These are phyloP conservation scores for Pseudocercospora vitis DNA, from an alignment of 2,329 filamentous ascomycete species.

Conservation along the genomic window DNA sequence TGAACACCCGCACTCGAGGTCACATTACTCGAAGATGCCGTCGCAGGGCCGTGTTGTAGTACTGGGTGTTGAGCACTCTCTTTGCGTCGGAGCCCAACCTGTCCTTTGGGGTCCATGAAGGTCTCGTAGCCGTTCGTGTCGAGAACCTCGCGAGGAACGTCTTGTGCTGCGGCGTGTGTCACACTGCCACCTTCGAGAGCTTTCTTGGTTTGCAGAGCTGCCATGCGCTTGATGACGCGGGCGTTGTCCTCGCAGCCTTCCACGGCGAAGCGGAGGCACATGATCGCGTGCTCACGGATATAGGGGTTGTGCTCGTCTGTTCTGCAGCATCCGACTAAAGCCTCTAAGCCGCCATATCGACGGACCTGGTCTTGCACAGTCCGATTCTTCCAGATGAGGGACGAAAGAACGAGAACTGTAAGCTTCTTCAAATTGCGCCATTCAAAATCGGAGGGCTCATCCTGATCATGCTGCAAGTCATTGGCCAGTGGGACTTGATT, in stretches of 20 bases:
- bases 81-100: conserved; percentile 49
- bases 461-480: conserved; percentile 48
- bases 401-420: conserved; percentile 85
- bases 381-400: conserved; percentile 81
- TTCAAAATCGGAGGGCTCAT: conserved; percentile 66
- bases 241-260: conserved; percentile 72
- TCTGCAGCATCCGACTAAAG: conserved; percentile 81
- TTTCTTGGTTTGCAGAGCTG: conserved; percentile 21
- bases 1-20: conserved; percentile 18
- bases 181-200: conserved; percentile 22
- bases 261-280: conserved; percentile 74
- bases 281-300: conserved; percentile 85
- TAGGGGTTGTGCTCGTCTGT: conserved; percentile 94
- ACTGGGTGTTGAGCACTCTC: conserved; percentile 22
- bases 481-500: conserved; percentile 13
- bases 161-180: conserved; percentile 19
- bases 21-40: conserved; percentile 17
- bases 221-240: conserved; percentile 66
- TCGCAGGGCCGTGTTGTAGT: conserved; percentile 21
- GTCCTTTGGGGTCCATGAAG: conserved; percentile 51
- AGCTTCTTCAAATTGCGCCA: conserved; percentile 88
- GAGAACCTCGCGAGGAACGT: conserved; percentile 49
- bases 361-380: conserved; percentile 87
- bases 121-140: conserved; percentile 53
- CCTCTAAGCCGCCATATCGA: conserved; percentile 79